These are phyloP conservation scores for Penicillium angulare DNA, from an alignment of 495 filamentous ascomycete genomes.

Conservation along the genomic window DNA sequence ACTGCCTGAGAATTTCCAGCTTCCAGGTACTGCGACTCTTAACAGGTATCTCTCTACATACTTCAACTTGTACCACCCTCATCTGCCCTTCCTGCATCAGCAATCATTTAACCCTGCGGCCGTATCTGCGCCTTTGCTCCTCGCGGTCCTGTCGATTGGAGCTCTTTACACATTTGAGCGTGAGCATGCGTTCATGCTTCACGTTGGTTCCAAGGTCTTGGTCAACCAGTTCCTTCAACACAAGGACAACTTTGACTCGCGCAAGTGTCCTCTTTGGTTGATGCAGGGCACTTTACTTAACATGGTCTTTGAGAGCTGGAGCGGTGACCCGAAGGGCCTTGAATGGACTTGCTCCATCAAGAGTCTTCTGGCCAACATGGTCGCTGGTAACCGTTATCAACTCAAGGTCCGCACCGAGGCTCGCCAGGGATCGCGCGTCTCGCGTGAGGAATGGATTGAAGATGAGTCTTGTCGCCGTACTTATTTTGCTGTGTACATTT, in stretches of 20 bases:
- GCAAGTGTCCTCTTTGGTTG: constrained; percentile 95
- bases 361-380: constrained; percentile 96
- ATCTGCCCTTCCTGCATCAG: constrained; percentile 93
- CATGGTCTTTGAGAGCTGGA: constrained; percentile 99
- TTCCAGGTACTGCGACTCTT: constrained; percentile 71
- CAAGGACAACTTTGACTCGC: constrained; percentile 98
- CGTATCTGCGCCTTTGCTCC: constrained; percentile 74
- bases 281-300: constrained; percentile 96
- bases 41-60: constrained; percentile 94
- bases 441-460: constrained; percentile 90
- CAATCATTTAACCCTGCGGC: constrained; percentile 81
- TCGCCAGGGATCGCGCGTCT: constrained; percentile 73
- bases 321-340: constrained; percentile 92
- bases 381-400: constrained; percentile 95
- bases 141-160: constrained; percentile 93
- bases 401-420: constrained; percentile 87
- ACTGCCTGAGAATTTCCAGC: constrained; percentile 85
- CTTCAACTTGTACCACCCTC: constrained; percentile 95
- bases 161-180: constrained; percentile 96
- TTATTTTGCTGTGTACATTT: constrained; percentile 99
- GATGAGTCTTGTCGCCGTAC: constrained; percentile 96
- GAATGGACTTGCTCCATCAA: constrained; percentile 99
- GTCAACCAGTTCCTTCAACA: constrained; percentile 96
- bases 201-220: constrained; percentile 94
- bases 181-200: constrained; percentile 93